Conservation (phyloP, 148 eudicot species). For the Vaccinium myrtillus region DNA sequence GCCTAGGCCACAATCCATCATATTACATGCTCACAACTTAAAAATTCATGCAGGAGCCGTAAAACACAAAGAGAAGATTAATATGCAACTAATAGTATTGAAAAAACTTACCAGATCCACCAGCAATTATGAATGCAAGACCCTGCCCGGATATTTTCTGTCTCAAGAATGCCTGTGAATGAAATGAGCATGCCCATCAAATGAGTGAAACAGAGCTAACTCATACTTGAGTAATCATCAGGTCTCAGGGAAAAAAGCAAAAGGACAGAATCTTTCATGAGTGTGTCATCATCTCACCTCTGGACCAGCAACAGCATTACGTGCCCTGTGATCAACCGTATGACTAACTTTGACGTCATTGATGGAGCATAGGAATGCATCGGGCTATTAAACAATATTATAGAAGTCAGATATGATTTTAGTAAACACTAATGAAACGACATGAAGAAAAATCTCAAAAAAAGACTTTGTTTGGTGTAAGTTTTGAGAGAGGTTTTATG, state of each 20-base stretch:
- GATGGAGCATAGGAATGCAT: conserved; percentile 96
- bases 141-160: conserved; percentile 95
- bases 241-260: background rate
- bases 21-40: no score
- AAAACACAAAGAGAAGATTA: no score
- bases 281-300: conserved; percentile 49
- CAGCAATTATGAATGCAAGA: conserved; percentile 90
- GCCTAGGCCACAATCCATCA: no score
- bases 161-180: conserved; percentile 72
- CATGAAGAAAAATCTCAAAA: no score
- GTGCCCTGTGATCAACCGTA: conserved; percentile 74
- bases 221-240: background rate
- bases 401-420: background rate
- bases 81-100: background rate
- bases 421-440: no score
- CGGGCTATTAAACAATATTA: conserved; percentile 65
- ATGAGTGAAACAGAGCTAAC: background rate
- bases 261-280: background rate
- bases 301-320: conserved; percentile 59
- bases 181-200: conserved; percentile 22
- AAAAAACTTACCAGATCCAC: conserved; percentile 83
- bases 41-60: no score
- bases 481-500: no score
- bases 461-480: no score
- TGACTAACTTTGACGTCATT: conserved; percentile 87